Percentiles rank a stretch among this genome's conserved stretches.
phyloP scores from a whole-genome alignment of 2,329 filamentous ascomycete species.

The Stagonosporopsis cucurbitacearum region DNA sequence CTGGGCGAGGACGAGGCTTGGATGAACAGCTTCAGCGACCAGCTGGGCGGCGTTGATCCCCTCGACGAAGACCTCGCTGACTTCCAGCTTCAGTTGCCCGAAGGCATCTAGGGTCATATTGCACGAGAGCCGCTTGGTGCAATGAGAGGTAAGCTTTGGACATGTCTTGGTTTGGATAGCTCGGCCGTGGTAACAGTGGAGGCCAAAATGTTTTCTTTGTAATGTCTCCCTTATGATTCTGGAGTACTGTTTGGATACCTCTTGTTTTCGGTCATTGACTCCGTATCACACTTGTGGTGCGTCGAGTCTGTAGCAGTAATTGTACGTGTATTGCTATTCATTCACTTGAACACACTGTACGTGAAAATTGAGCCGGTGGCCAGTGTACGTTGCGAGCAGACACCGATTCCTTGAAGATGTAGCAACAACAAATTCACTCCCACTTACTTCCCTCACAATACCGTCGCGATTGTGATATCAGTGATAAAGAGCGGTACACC shows the following conservation, averaged over 20 bases:
- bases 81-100: slow-evolving; percentile 44
- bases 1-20: slow-evolving; percentile 43
- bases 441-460: not conserved
- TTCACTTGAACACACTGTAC: not conserved
- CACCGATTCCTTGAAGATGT: not conserved
- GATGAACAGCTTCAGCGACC: slow-evolving; percentile 38
- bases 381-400: not conserved
- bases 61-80: slow-evolving; percentile 39
- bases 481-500: no score
- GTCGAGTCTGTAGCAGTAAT: slow-evolving; percentile 5
- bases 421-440: not conserved
- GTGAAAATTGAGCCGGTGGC: not conserved
- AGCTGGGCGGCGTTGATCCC: slow-evolving; percentile 31
- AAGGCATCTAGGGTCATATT: slow-evolving; percentile 31
- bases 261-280: not conserved
- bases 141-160: not conserved
- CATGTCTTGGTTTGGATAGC: not conserved
- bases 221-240: slow-evolving; percentile 8
- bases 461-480: no score
- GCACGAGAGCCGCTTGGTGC: not conserved
- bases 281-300: not conserved
- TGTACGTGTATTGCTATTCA: slow-evolving; percentile 11
- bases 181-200: not conserved
- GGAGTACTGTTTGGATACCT: slow-evolving; percentile 19
- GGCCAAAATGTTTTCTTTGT: slow-evolving; percentile 13